phyloP scores from a whole-genome alignment of 2,329 filamentous ascomycete species.

The Monosporascus sp. region DNA sequence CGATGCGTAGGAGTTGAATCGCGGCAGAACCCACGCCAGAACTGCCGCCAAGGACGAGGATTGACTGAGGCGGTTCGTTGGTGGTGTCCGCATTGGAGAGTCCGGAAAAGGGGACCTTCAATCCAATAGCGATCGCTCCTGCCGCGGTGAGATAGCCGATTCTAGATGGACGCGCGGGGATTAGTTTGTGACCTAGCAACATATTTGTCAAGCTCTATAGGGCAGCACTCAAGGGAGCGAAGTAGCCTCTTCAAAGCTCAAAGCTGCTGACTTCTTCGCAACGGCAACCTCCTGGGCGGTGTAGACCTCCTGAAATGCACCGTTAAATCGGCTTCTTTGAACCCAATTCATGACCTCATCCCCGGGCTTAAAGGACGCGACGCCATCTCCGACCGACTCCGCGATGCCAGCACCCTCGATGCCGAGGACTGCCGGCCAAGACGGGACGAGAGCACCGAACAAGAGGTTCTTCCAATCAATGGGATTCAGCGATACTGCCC shows the following conservation, averaged over 20 bases:
- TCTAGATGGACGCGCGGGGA: slow-evolving; percentile 5
- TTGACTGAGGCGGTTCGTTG: slow-evolving; percentile 12
- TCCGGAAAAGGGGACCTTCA: slow-evolving; percentile 21
- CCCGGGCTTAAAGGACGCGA: slow-evolving; percentile 23
- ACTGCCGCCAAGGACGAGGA: slow-evolving; percentile 32
- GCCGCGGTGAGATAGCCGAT: slow-evolving; percentile 20
- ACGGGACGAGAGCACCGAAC: slow-evolving; percentile 19
- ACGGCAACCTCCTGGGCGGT: slow-evolving; percentile 14
- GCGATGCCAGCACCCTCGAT: slow-evolving; percentile 29
- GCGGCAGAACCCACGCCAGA: slow-evolving; percentile 27
- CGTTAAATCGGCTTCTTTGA: slow-evolving; percentile 7
- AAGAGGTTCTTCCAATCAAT: slow-evolving; percentile 29
- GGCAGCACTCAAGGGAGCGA: slow-evolving; percentile 19
- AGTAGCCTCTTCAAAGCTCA: slow-evolving; percentile 27
- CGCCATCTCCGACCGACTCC: slow-evolving; percentile 26
- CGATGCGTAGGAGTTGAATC: slow-evolving; percentile 31
- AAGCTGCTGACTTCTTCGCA: slow-evolving; percentile 21
- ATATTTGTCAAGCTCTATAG: no score
- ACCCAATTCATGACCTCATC: slow-evolving; percentile 23
- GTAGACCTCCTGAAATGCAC: slow-evolving; percentile 25
- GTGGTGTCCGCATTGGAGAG: slow-evolving; percentile 8
- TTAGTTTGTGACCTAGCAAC: not conserved
- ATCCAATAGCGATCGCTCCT: slow-evolving; percentile 16
- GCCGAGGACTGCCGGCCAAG: slow-evolving; percentile 30
- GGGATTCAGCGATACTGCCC: slow-evolving; percentile 28